Evolutionary conservation across 345 rosid genomes (phyloP), one percentile per base, ranked within the genome.

Genomic region (Syzygium aqueum): DNA sequence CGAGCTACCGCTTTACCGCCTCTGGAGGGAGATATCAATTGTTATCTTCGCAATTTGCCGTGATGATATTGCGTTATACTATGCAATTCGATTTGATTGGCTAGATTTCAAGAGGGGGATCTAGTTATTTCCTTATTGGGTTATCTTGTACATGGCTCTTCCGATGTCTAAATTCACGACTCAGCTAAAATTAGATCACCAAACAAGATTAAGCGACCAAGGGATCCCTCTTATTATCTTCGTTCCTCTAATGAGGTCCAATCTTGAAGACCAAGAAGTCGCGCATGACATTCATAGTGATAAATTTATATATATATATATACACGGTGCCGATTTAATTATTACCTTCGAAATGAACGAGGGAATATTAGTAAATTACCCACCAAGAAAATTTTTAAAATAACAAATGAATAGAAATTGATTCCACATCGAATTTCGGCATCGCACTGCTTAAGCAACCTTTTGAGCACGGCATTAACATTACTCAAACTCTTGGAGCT

Each of bases 1-100:
- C 0, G 0, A 0, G 65, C 46, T 43, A 43, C 46, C 3, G 12
- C 51, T 50, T 50, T 50, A 1, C 10, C 25, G 0, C 25, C 4
- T 56, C n/a, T 22, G 5, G 11, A 23, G n/a, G n/a, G 11, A 56
- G 61, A 56, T 7, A 56, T 56, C 2, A 4, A 0, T 56, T 8
- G 27, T 27, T 1, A 56, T 22, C 3, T 2, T 0, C 3, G 1
- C 21, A 53, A 2, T 7, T 53, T 23, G 3, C 1, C 1, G 9
- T 0, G 11, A 65, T 1, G 4, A 16, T 3, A 65, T 65, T 0
- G 2, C 15, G 77, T 65, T 3, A 8, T 17, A 46, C 1, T 2
- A n/a, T 3, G 6, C 2, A 33, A 33, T 33, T 67, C 3, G 25
- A 33, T 33, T 0, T 8, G 7, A 33, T 67, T 17, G 33, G 25